phyloP scores from a whole-genome alignment of 2,329 filamentous ascomycete species.

The Xylariaceae sp. region DNA sequence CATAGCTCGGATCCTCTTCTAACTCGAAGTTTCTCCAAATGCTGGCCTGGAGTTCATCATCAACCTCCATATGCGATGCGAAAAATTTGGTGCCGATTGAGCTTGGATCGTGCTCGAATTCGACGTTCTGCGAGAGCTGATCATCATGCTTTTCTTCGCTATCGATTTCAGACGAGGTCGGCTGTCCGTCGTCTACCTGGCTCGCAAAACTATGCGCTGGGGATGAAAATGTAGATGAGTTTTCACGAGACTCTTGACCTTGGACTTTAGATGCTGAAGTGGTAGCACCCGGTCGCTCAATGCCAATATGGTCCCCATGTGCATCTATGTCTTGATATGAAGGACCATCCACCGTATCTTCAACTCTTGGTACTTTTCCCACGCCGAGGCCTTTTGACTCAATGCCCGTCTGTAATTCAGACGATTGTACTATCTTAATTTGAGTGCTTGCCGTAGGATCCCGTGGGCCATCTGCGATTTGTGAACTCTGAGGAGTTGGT shows the following conservation, averaged over 20 bases:
- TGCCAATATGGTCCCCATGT: neutral
- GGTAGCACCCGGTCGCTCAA: neutral
- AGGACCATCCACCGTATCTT: neutral
- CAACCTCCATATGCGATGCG: slow-evolving; percentile 27
- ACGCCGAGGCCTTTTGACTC: neutral
- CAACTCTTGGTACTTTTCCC: neutral
- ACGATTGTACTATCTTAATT: slow-evolving; percentile 17
- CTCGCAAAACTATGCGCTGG: slow-evolving; percentile 22
- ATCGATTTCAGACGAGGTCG: slow-evolving; percentile 8
- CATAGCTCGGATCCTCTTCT: slow-evolving; percentile 4
- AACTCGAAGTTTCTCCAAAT: slow-evolving; percentile 23
- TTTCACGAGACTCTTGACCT: neutral
- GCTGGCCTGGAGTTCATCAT: slow-evolving; percentile 30
- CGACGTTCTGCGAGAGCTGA: neutral
- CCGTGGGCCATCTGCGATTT: slow-evolving; percentile 12
- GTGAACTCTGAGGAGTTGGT: slow-evolving; percentile 25
- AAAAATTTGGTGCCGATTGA: slow-evolving; percentile 18
- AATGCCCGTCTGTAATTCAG: slow-evolving; percentile 7
- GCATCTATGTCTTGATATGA: neutral
- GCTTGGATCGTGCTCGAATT: neutral
- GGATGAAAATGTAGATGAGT: slow-evolving; percentile 13
- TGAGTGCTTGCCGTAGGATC: slow-evolving; percentile 1
- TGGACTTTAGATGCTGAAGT: neutral
- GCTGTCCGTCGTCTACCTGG: slow-evolving; percentile 19
- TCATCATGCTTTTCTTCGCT: slow-evolving; percentile 6